Conservation (phyloP, 2,329 filamentous ascomycete species). For the Aspergillus cejpii region DNA sequence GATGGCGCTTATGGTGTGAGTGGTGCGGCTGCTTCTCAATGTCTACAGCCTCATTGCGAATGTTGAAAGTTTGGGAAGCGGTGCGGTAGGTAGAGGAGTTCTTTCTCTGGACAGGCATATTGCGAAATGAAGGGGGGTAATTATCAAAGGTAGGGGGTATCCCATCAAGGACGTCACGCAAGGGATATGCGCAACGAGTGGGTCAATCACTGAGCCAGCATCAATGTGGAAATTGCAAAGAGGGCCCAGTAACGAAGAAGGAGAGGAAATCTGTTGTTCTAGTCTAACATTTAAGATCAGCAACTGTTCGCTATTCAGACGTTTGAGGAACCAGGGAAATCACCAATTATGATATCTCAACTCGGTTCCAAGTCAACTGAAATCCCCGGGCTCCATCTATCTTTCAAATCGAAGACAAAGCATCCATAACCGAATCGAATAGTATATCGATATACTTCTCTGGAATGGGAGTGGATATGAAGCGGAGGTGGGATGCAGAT, state of each 20-base stretch:
- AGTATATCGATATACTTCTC: not conserved
- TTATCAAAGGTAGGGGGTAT: not conserved
- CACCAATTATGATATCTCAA: not conserved
- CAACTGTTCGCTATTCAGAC: not conserved
- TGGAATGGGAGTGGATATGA: not conserved
- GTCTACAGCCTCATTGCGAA: constrained; percentile 23
- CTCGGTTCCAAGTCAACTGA: not conserved
- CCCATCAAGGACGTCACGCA: constrained; percentile 1
- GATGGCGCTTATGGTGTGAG: constrained; percentile 17
- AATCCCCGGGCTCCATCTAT: not conserved
- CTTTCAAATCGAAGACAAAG: not conserved
- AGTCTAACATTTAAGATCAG: not conserved
- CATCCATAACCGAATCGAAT: not conserved
- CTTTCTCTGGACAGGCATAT: constrained; percentile 30
- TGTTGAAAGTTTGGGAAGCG: constrained; percentile 17
- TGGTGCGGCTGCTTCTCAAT: constrained; percentile 30
- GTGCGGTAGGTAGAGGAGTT: constrained; percentile 25
- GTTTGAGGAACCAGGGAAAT: not conserved
- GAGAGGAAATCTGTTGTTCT: not conserved
- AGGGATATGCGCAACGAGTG: constrained; percentile 1
- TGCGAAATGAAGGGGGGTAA: constrained; percentile 6
- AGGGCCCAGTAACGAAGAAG: not conserved
- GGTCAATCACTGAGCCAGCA: constrained; percentile 7
- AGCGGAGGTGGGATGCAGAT: not conserved
- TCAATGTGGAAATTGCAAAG: too few relatives aligned